phyloP scores from a whole-genome alignment of 208 protist genomes.

The Leishmania lainsoni region DNA sequence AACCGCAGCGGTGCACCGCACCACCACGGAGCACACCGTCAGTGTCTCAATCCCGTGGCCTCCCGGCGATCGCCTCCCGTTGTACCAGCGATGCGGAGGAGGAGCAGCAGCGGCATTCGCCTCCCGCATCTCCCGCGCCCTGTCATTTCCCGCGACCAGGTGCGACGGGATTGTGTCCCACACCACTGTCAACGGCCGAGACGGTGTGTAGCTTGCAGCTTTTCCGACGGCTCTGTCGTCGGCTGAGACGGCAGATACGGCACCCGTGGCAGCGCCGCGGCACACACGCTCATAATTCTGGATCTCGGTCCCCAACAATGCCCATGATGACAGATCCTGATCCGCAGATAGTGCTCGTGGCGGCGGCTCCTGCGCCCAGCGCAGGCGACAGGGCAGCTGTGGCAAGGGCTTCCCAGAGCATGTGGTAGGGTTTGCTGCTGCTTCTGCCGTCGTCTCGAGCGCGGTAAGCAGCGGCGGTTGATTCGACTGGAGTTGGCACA shows the following conservation, averaged over 20 bases:
- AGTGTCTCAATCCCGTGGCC: background rate
- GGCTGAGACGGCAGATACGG: background rate
- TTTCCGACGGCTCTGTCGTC: background rate
- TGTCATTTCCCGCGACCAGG: background rate
- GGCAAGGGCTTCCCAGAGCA: background rate
- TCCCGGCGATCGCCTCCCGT: background rate
- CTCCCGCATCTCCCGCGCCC: background rate
- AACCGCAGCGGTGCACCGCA: slow-evolving; percentile 46
- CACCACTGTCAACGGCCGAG: slow-evolving; percentile 34
- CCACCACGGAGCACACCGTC: slow-evolving; percentile 42
- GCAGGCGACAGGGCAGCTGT: slow-evolving; percentile 15
- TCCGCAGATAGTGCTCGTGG: background rate
- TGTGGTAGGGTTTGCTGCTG: background rate
- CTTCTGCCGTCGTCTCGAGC: slow-evolving; percentile 5
- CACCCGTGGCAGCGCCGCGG: background rate
- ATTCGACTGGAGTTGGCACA: background rate
- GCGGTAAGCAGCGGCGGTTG: background rate
- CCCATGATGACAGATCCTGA: slow-evolving; percentile 8
- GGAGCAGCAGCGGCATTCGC: background rate
- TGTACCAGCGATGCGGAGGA: background rate
- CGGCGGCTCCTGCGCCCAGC: slow-evolving; percentile 25
- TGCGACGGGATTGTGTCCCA: slow-evolving; percentile 34
- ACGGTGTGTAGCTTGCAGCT: background rate
- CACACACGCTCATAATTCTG: slow-evolving; percentile 15
- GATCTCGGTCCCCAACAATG: slow-evolving; percentile 10